These are phyloP conservation scores for Phenoliferia sp. DNA, from an alignment of 1,284 basidiomycete species.

Conservation along the genomic window DNA sequence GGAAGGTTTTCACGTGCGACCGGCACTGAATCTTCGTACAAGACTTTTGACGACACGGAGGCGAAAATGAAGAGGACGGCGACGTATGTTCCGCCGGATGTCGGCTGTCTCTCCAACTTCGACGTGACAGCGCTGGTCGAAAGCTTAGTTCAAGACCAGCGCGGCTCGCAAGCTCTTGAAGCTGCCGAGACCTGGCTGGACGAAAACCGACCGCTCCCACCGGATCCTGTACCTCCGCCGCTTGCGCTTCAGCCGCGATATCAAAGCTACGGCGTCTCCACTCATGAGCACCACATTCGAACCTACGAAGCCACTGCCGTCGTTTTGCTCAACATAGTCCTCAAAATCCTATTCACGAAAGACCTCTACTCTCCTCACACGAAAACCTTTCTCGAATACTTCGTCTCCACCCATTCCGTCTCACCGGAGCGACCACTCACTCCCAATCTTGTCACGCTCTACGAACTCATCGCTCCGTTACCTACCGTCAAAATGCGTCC, in stretches of 20 bases:
- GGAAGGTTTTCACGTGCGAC: not conserved
- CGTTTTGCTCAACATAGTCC: conserved; percentile 26
- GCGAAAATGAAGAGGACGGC: not conserved
- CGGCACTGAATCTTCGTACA: not conserved
- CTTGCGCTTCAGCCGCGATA: not conserved
- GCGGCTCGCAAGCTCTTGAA: conserved; percentile 3
- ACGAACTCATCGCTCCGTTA: not conserved
- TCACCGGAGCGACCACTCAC: not conserved
- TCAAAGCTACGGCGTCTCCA: not conserved
- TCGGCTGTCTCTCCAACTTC: conserved; percentile 1
- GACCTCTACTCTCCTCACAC: not conserved
- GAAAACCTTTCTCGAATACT: conserved; percentile 6
- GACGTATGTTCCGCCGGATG: conserved; percentile 6
- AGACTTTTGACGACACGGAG: not conserved
- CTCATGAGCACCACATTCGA: not conserved
- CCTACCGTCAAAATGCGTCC: too few relatives aligned
- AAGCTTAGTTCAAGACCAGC: conserved; percentile 3
- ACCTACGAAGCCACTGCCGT: conserved; percentile 18
- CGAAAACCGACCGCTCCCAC: conserved; percentile 4
- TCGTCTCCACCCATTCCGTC: not conserved
- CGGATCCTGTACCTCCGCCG: not conserved
- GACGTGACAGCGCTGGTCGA: conserved; percentile 16
- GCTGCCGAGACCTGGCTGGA: conserved; percentile 20
- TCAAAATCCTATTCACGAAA: conserved; percentile 16
- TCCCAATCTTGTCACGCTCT: not conserved